Base-by-base conservation (phyloP, 148 eudicot genomes). In the Arbutus unedo region DNA sequence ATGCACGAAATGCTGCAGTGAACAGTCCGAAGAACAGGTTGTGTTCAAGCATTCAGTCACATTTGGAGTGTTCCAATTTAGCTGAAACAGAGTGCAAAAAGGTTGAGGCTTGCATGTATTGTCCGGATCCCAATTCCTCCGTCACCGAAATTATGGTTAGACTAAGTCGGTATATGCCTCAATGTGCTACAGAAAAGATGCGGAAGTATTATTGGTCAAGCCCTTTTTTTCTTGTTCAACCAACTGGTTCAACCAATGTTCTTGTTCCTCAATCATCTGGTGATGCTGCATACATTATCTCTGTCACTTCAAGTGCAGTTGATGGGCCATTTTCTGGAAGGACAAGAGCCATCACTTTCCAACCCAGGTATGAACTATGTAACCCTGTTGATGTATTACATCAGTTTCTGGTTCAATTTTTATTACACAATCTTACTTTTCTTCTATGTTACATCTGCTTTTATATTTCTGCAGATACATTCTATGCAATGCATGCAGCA, bases 401-500 rank as follows among this genome's bases (percentile, higher is more conserved):
- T 60, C 47, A 23, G 25, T 66, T 44, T 67, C 79, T 54, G 57
- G 19, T 78, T 72, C 50, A 78, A 78, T 66, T 25, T 54, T 70
- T 78, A 72, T 77, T n/a, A 6, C 50, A 14, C 62, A 53, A 76
- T 50, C 15, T 55, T 64, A 76, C 62, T 72, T 76, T 67, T 45
- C 47, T 64, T 43, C 81, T 54, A 13, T 67, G 49, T 47, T 64
- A 31, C 44, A 56, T 77, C 43, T 81, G 56, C 23, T 70, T 70
- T 67, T 77, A 9, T 67, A 74, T 78, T 74, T 60, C 62, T 86
- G 78, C 92, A 96, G 99, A 86, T 96, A 90, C 82, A 93, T 96
- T 79, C 91, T 96, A 77, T 88, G 94, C 83, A 96, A 96, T 91
- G 98, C 99, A 59, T 93, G 96, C 89, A 82, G 93, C 88, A 94